Base-by-base conservation (phyloP, 23 red algal genomes). In the Cyanidium caldarium region DNA sequence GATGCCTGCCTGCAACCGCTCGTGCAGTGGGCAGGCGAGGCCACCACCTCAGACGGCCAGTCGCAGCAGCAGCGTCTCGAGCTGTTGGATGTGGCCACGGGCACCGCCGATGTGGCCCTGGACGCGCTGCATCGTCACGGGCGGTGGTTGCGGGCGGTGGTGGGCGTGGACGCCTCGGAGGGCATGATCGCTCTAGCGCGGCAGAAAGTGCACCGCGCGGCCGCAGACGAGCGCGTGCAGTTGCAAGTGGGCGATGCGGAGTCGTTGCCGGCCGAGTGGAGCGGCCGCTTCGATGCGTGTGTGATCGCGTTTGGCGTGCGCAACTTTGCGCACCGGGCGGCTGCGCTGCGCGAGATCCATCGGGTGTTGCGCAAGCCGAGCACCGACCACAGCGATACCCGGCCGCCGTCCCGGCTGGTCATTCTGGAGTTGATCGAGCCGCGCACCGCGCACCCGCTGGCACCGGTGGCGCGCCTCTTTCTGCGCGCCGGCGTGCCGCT, bases 251-350 rank as follows among this genome's bases (percentile, higher is more conserved):
- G 87, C 19, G 57, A 34, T 0, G 87, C 79, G 13, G 90, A 95
- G 61, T 29, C 40, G 40, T 57, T 95, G 1, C 79, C 83, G 28
- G 72, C 68, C 66, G 67, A 77, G 15, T 61, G 51, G 51, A 71
- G 67, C 46, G 78, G 43, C 13, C 70, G 30, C 26, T 95, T 95
- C 51, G 83, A 87, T 44, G 73, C 68, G 0, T 80, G 57, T 1
- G 57, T 72, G 15, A 77, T 87, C 34, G 80, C 82, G 0, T 95
- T 95, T 72, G 90, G 90, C 15, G 90, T 95, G 21, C 83, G 90
- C 37, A 95, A 95, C 58, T 95, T 95, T 71, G 39, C 34, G 2
- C n/a, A 88, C 39, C 80, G 79, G 12, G n/a, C 28, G 44, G 42
- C 73, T 37, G 90, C 78, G 0, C 69, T 95, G 13, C 2, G 17